Evolutionary conservation across 352 stramenopile genomes (phyloP).

Genomic region (Elongisporangium senticosum): DNA sequence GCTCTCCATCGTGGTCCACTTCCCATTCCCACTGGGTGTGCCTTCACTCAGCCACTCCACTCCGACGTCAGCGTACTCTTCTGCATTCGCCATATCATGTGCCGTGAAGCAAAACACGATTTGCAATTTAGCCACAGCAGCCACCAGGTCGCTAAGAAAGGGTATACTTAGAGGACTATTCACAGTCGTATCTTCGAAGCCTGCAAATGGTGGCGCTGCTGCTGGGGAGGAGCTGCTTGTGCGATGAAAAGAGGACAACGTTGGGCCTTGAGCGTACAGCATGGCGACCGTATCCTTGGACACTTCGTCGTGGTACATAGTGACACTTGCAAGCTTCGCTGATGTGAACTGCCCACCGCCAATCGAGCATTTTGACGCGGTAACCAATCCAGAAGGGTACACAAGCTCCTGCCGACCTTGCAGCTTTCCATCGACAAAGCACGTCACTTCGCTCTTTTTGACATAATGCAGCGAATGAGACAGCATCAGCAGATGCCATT

Average conservation of each 20-base stretch:
- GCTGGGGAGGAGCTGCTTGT: neutral
- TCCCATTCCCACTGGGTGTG: constrained; percentile 25
- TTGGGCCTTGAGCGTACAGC: constrained; percentile 58
- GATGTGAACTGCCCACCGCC: constrained; percentile 35
- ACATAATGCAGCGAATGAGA: constrained; percentile 81
- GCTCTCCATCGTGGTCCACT: constrained; percentile 64
- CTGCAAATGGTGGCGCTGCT: neutral
- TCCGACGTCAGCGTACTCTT: constrained; percentile 50
- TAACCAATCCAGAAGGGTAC: constrained; percentile 69
- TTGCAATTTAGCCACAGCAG: constrained; percentile 50
- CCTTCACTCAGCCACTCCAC: constrained; percentile 75
- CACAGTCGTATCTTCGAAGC: neutral
- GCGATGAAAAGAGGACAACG: constrained; percentile 52
- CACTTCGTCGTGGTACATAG: constrained; percentile 82
- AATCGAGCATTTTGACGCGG: constrained; percentile 66
- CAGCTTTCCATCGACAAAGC: constrained; percentile 48
- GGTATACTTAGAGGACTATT: constrained; percentile 32
- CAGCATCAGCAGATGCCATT: constrained; percentile 75
- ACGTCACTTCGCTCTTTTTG: constrained; percentile 81
- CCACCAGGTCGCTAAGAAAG: constrained; percentile 26
- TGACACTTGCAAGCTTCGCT: constrained; percentile 54
- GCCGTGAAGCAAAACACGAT: constrained; percentile 75
- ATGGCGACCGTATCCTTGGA: constrained; percentile 39
- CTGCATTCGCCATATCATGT: constrained; percentile 38
- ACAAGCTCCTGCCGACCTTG: constrained; percentile 73